Conservation (phyloP, 306 rosid genomes). For the Castanea mollissima region DNA sequence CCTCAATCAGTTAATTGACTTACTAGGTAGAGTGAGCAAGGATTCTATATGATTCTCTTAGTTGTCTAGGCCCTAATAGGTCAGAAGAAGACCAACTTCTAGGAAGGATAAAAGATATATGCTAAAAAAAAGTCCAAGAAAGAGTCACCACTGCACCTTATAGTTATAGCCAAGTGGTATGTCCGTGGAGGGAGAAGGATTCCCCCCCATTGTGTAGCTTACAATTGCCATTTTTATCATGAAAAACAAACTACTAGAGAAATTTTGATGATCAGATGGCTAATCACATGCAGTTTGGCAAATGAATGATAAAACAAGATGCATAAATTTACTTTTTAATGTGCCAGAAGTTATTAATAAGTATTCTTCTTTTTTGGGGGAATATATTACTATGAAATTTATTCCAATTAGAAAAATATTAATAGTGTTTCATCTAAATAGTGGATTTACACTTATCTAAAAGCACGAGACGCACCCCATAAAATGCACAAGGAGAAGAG, state of each 20-base stretch:
- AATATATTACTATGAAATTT: neutral
- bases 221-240: neutral
- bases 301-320: neutral
- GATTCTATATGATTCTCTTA: neutral
- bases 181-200: neutral
- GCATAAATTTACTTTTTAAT: neutral
- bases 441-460: neutral
- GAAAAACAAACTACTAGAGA: neutral
- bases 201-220: neutral
- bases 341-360: neutral
- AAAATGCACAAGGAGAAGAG: constrained; percentile 61
- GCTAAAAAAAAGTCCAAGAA: neutral
- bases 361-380: neutral
- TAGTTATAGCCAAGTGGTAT: neutral
- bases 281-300: neutral
- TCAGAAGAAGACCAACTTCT: neutral
- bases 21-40: neutral
- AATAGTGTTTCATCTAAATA: neutral
- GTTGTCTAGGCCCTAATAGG: neutral
- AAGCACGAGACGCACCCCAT: constrained; percentile 51
- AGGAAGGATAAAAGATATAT: neutral
- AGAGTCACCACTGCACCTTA: neutral
- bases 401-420: neutral
- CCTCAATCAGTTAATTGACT: neutral
- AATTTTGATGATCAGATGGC: neutral